Conservation (phyloP, 768 basidiomycete species). For the Pleurotus pulmonarius region DNA sequence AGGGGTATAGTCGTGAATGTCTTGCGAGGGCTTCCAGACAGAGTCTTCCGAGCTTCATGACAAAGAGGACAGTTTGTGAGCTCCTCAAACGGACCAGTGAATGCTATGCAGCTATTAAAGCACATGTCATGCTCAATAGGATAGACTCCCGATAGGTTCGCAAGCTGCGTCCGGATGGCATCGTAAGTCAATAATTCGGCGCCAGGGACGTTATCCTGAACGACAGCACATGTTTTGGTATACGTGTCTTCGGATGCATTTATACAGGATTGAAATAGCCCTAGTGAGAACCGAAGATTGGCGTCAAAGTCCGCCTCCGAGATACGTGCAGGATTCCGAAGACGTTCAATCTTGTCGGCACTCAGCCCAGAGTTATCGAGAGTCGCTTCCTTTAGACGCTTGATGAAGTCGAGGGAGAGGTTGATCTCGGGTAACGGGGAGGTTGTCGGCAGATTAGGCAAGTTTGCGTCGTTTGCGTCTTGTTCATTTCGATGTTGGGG, state of each 20-base stretch:
- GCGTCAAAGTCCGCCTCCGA: not conserved
- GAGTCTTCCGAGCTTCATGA: slow-evolving; percentile 18
- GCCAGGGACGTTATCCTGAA: not conserved
- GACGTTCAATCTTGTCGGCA: slow-evolving; percentile 3
- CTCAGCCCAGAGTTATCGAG: slow-evolving; percentile 14
- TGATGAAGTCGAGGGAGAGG: slow-evolving; percentile 11
- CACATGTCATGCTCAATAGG: slow-evolving; percentile 34
- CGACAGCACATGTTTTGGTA: not conserved
- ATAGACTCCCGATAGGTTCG: slow-evolving; percentile 25
- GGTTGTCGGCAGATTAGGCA: too few relatives aligned
- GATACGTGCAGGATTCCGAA: slow-evolving; percentile 10
- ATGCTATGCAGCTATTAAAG: slow-evolving; percentile 31
- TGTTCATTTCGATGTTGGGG: too few relatives aligned
- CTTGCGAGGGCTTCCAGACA: slow-evolving; percentile 16
- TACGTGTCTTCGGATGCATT: not conserved
- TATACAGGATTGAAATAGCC: not conserved
- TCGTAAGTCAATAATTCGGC: not conserved
- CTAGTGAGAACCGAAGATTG: not conserved
- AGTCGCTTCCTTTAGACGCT: slow-evolving; percentile 10
- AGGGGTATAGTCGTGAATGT: slow-evolving; percentile 32
- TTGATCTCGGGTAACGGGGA: slow-evolving; percentile 6
- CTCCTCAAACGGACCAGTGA: slow-evolving; percentile 27
- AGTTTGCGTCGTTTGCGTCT: too few relatives aligned
- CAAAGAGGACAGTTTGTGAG: slow-evolving; percentile 26
- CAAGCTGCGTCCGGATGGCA: slow-evolving; percentile 12